phyloP scores from a whole-genome alignment of 2,329 filamentous ascomycete species.

The Exophiala sp. region DNA sequence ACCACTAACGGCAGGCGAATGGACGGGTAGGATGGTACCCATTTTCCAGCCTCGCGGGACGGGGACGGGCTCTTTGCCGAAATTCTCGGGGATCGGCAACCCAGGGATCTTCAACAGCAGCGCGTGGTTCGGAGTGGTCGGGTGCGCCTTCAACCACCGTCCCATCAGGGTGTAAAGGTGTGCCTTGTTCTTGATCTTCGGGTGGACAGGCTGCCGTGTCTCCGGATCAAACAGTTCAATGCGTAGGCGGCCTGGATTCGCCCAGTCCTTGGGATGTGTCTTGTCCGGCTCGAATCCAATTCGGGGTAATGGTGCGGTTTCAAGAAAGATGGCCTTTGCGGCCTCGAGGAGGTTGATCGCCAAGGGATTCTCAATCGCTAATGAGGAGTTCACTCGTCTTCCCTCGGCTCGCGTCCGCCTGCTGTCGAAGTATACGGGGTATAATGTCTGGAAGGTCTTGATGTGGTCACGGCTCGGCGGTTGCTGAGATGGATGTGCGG shows the following conservation, averaged over 20 bases:
- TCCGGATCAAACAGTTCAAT: conserved; percentile 59
- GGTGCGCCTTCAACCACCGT: conserved; percentile 67
- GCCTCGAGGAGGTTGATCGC: conserved; percentile 85
- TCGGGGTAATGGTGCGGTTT: conserved; percentile 41
- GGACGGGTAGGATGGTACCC: conserved; percentile 72
- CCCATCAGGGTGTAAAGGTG: conserved; percentile 80
- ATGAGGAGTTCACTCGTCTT: conserved; percentile 64
- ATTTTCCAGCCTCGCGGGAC: conserved; percentile 89
- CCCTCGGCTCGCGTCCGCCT: conserved; percentile 67
- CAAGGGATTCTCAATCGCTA: conserved; percentile 77
- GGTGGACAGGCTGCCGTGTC: conserved; percentile 44
- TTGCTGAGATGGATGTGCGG: conserved; percentile 36
- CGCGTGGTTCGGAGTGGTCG: conserved; percentile 66
- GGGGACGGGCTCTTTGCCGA: conserved; percentile 66
- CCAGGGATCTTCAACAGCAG: conserved; percentile 68
- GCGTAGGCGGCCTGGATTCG: conserved; percentile 85
- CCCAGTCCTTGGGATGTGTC: conserved; percentile 93
- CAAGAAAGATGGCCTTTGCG: conserved; percentile 53
- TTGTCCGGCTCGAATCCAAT: conserved; percentile 85
- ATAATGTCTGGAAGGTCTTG: conserved; percentile 79
- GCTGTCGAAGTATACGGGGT: conserved; percentile 89
- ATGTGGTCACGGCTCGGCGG: conserved; percentile 51
- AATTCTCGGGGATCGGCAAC: conserved; percentile 60
- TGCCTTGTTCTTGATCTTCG: conserved; percentile 66
- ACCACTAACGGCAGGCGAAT: conserved; percentile 82